Conservation (phyloP, 139 green algal genomes). For the Coelastrella sp. region DNA sequence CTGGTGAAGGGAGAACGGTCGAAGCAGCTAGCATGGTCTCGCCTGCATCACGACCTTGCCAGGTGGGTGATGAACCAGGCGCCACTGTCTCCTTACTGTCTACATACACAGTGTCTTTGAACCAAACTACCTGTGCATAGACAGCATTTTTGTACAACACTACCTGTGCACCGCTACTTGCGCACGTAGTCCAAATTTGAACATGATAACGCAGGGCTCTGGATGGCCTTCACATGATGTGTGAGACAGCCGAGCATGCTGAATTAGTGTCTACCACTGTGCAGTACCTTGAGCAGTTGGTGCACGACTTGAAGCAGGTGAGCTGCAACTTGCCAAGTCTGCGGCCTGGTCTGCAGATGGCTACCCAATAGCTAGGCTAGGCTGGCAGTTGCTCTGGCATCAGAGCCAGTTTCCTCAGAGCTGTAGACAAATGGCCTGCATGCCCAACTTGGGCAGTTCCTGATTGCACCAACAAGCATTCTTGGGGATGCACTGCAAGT, state of each 20-base stretch:
- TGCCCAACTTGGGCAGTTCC: too few species aligned
- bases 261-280: background rate
- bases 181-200: background rate
- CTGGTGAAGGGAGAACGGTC: background rate
- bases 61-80: background rate
- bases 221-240: slow-evolving; percentile 26
- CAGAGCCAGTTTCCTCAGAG: too few species aligned
- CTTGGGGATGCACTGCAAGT: too few species aligned
- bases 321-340: too few species aligned
- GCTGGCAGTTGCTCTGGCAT: background rate
- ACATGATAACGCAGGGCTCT: slow-evolving; percentile 7
- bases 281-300: slow-evolving; percentile 18
- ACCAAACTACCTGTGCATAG: background rate
- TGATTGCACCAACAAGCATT: too few species aligned
- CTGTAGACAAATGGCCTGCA: too few species aligned
- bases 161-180: background rate
- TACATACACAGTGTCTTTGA: background rate
- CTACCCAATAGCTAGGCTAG: too few species aligned
- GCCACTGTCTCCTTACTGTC: background rate
- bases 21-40: background rate
- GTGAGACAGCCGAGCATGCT: background rate
- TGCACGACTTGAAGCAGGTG: slow-evolving; percentile 39
- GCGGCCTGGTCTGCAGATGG: too few species aligned
- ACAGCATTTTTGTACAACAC: background rate
- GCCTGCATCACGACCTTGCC: background rate